Conservation (phyloP, 2,329 filamentous ascomycete species). For the Pseudogymnoascus sp. region DNA sequence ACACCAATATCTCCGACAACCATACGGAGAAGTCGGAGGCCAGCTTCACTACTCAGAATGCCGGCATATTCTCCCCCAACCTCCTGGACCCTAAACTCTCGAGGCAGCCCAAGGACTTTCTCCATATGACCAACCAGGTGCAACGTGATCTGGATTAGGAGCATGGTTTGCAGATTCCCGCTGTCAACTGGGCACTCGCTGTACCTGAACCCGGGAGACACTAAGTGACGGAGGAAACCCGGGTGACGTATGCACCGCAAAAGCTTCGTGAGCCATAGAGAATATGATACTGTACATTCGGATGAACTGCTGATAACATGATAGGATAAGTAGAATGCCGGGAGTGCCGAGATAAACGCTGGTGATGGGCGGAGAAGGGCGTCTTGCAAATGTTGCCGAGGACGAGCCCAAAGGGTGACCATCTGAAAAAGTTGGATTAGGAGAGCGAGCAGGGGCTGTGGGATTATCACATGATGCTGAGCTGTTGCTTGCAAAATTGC, state of each 20-base stretch:
- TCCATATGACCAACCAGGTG: neutral
- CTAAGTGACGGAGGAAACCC: neutral
- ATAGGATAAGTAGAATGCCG: neutral
- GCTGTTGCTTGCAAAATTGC: neutral
- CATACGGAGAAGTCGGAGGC: constrained; percentile 1
- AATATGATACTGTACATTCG: constrained; percentile 5
- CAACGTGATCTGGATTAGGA: constrained; percentile 1
- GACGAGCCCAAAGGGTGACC: neutral
- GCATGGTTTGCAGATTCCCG: neutral
- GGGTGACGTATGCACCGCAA: neutral
- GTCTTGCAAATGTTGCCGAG: neutral
- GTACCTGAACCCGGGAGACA: constrained; percentile 1
- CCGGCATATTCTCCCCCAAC: neutral
- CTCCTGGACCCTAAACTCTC: neutral
- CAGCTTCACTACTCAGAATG: constrained; percentile 1
- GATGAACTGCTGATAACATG: constrained; percentile 7
- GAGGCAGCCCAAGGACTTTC: neutral
- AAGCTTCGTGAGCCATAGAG: neutral
- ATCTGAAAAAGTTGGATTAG: neutral
- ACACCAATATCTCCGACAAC: neutral
- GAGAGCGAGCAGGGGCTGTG: neutral
- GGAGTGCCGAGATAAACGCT: constrained; percentile 1
- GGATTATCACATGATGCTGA: neutral
- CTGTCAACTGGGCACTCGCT: neutral
- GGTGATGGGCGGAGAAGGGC: neutral